Conservation (phyloP, 2,329 filamentous ascomycete genomes). For the Fusarium tuaranense region DNA sequence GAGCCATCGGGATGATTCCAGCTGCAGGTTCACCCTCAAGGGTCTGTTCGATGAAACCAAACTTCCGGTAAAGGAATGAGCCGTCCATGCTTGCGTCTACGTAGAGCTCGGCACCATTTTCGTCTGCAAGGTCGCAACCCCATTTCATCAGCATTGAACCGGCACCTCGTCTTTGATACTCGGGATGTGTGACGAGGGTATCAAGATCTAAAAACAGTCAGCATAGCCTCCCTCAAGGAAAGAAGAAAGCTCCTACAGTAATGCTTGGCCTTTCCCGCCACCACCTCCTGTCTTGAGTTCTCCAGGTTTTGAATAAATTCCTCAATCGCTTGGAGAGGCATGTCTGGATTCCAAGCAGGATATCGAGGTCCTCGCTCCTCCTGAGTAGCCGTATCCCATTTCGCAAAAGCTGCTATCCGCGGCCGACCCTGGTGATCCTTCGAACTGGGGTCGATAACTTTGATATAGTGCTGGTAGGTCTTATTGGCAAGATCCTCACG, state of each 20-base stretch:
- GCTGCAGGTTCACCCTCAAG: not conserved
- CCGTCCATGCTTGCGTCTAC: constrained; percentile 29
- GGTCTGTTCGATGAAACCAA: constrained; percentile 2
- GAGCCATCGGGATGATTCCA: constrained; percentile 1
- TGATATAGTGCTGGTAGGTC: constrained; percentile 12
- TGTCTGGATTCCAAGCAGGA: constrained; percentile 9
- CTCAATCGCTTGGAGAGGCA: constrained; percentile 6
- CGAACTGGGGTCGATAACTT: constrained; percentile 3
- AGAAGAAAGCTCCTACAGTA: not conserved
- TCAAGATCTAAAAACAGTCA: constrained; percentile 21
- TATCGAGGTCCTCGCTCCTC: constrained; percentile 10
- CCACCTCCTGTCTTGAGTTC: not conserved
- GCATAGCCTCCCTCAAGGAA: not conserved
- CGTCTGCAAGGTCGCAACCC: constrained; percentile 33
- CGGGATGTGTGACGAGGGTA: constrained; percentile 32
- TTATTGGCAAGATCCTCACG: constrained; percentile 10
- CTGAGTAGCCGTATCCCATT: constrained; percentile 6
- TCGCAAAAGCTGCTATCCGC: constrained; percentile 11
- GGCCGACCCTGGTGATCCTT: constrained; percentile 7
- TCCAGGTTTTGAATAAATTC: constrained; percentile 6
- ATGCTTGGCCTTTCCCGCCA: not conserved
- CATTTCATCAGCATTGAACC: constrained; percentile 32
- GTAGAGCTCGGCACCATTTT: constrained; percentile 25
- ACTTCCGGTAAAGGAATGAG: constrained; percentile 1
- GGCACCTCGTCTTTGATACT: constrained; percentile 31